These are phyloP conservation scores for Candida pini DNA, from an alignment of 805 yeast species.

Conservation along the genomic window DNA sequence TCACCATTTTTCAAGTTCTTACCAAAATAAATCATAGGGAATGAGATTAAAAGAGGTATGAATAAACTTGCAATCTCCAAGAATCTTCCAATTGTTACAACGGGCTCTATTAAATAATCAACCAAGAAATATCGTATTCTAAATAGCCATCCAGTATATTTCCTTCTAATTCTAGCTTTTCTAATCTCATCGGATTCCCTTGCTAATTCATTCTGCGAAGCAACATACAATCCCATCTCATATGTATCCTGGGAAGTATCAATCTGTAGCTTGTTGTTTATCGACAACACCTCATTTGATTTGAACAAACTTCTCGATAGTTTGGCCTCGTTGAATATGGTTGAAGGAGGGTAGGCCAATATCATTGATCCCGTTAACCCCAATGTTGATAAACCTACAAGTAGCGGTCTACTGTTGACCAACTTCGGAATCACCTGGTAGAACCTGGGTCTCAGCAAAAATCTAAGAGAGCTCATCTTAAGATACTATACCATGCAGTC, in stretches of 20 bases:
- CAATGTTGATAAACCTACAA: slow-evolving; percentile 8
- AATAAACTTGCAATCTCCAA: slow-evolving; percentile 61
- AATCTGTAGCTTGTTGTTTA: slow-evolving; percentile 36
- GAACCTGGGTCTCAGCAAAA: no score
- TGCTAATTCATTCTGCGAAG: slow-evolving; percentile 53
- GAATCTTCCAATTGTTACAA: slow-evolving; percentile 63
- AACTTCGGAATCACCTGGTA: no score
- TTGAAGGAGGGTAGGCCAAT: background rate
- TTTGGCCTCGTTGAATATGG: slow-evolving; percentile 11
- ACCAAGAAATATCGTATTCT: slow-evolving; percentile 36
- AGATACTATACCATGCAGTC: no score
- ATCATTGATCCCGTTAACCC: slow-evolving; percentile 2
- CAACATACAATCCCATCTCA: slow-evolving; percentile 57
- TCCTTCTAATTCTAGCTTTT: slow-evolving; percentile 14
- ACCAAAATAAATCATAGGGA: slow-evolving; percentile 63
- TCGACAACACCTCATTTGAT: slow-evolving; percentile 12
- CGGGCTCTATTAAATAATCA: slow-evolving; percentile 64
- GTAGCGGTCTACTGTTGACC: no score
- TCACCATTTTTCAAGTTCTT: slow-evolving; percentile 34
- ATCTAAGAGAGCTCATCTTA: no score
- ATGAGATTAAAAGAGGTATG: slow-evolving; percentile 56
- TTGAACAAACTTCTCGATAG: slow-evolving; percentile 12
- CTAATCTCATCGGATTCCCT: slow-evolving; percentile 34
- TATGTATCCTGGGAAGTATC: slow-evolving; percentile 54
- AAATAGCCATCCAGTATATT: slow-evolving; percentile 29